phyloP scores from a whole-genome alignment of 1,284 basidiomycete species.

The Erythrobasidium hasegawianum region DNA sequence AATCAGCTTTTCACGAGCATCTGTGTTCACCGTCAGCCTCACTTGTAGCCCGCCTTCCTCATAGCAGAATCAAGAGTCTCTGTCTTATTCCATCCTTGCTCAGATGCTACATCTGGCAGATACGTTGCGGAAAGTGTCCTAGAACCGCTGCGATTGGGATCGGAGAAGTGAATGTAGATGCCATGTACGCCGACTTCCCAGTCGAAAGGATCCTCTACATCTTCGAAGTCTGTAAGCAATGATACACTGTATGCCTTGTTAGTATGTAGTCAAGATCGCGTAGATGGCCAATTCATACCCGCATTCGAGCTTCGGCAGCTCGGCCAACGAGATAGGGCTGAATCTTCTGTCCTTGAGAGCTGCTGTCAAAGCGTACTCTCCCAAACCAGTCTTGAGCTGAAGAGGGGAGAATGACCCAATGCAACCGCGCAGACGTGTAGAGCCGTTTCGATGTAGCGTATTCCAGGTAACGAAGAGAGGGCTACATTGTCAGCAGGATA shows the following conservation, averaged over 20 bases:
- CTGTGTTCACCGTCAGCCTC: background rate
- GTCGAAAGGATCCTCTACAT: constrained; percentile 76
- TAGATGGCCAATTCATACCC: constrained; percentile 57
- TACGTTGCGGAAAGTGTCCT: constrained; percentile 75
- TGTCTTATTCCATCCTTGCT: constrained; percentile 87
- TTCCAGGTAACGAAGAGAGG: constrained; percentile 98
- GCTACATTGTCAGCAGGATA: constrained; percentile 52
- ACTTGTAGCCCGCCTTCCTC: constrained; percentile 72
- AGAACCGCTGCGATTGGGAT: constrained; percentile 52
- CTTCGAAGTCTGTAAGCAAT: constrained; percentile 86
- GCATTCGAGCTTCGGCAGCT: constrained; percentile 78
- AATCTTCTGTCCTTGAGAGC: constrained; percentile 56
- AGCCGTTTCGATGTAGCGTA: constrained; percentile 54
- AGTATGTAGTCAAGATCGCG: background rate
- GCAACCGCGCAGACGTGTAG: constrained; percentile 74
- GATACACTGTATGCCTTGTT: constrained; percentile 62
- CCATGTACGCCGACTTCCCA: constrained; percentile 92
- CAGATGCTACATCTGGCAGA: constrained; percentile 85
- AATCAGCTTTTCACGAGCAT: background rate
- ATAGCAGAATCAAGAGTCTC: constrained; percentile 88
- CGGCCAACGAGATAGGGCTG: constrained; percentile 65
- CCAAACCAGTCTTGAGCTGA: constrained; percentile 69
- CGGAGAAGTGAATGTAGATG: constrained; percentile 80
- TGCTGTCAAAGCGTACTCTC: constrained; percentile 84
- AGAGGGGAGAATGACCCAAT: constrained; percentile 88